Conservation (phyloP, 2,329 filamentous ascomycete genomes). For the Pseudodiploospora longispora region DNA sequence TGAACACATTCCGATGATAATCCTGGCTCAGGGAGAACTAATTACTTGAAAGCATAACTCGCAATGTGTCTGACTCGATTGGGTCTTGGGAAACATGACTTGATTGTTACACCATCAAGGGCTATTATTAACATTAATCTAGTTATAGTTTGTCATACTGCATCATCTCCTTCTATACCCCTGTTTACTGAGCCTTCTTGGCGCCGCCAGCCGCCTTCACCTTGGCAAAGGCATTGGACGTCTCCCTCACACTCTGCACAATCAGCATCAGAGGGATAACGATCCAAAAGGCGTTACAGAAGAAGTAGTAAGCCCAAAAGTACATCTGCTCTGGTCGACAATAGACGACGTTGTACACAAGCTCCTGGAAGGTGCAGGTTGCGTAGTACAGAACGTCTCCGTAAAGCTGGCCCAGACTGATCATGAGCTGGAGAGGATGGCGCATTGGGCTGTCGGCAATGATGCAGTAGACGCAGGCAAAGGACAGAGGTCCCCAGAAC, state of each 20-base stretch:
- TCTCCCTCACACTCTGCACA: conserved; percentile 18
- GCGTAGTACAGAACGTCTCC: conserved; percentile 45
- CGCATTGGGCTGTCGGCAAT: conserved; percentile 35
- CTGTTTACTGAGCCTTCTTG: conserved; percentile 17
- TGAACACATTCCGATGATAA: too few species aligned
- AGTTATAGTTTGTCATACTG: too few species aligned
- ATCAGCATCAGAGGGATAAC: conserved; percentile 34
- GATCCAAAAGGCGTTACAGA: conserved; percentile 47
- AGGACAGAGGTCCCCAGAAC: conserved; percentile 46
- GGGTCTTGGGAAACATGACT: too few species aligned
- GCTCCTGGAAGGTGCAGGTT: conserved; percentile 36
- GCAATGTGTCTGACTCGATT: too few species aligned
- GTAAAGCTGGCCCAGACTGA: conserved; percentile 42
- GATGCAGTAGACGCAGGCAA: conserved; percentile 37
- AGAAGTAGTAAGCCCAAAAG: conserved; percentile 45
- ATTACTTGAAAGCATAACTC: too few species aligned
- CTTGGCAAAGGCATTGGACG: conserved; percentile 18
- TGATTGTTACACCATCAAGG: too few species aligned
- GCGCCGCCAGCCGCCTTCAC: conserved; percentile 14
- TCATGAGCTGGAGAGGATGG: conserved; percentile 38
- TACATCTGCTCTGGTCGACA: conserved; percentile 44
- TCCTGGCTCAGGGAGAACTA: too few species aligned
- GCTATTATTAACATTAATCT: too few species aligned
- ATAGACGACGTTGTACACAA: conserved; percentile 31
- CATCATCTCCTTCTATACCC: neutral